These are phyloP conservation scores for Mrakia gelida DNA, from an alignment of 768 basidiomycete species.

Conservation along the genomic window DNA sequence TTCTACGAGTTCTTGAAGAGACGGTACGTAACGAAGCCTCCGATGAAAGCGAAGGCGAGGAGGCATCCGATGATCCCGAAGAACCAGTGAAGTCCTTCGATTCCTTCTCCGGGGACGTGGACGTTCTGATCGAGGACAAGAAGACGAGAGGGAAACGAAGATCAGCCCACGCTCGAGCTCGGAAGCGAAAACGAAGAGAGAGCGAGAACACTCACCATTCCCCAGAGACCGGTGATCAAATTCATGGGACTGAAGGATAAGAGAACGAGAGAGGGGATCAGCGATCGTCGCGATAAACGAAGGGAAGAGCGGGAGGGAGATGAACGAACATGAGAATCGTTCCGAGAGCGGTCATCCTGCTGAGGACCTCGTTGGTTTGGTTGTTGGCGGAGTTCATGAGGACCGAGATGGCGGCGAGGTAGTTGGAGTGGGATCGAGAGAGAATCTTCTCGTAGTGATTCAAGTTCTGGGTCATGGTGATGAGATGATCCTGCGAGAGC, in stretches of 20 bases:
- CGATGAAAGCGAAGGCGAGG: constrained; percentile 72
- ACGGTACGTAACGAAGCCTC: constrained; percentile 43
- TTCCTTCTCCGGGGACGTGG: constrained; percentile 81
- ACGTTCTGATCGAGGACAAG: constrained; percentile 57
- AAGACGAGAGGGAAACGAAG: too few relatives aligned
- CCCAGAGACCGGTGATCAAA: constrained; percentile 92
- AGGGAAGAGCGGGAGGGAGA: neutral
- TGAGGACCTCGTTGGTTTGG: constrained; percentile 95
- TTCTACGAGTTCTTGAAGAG: constrained; percentile 22
- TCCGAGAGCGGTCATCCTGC: constrained; percentile 62
- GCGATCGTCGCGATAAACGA: neutral
- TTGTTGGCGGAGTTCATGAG: constrained; percentile 98
- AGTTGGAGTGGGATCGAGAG: constrained; percentile 97
- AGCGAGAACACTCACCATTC: constrained; percentile 52
- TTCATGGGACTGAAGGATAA: constrained; percentile 51
- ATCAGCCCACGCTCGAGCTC: neutral
- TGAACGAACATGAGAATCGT: constrained; percentile 77
- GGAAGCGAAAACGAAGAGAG: neutral
- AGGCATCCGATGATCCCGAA: constrained; percentile 75
- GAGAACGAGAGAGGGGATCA: neutral
- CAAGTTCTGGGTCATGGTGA: constrained; percentile 99
- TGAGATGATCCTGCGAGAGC: constrained; percentile 72
- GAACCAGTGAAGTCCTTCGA: constrained; percentile 70
- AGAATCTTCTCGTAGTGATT: constrained; percentile 99
- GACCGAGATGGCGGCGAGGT: constrained; percentile 98